Conservation (phyloP, 768 basidiomycete genomes). For the Trametes cubensis region DNA sequence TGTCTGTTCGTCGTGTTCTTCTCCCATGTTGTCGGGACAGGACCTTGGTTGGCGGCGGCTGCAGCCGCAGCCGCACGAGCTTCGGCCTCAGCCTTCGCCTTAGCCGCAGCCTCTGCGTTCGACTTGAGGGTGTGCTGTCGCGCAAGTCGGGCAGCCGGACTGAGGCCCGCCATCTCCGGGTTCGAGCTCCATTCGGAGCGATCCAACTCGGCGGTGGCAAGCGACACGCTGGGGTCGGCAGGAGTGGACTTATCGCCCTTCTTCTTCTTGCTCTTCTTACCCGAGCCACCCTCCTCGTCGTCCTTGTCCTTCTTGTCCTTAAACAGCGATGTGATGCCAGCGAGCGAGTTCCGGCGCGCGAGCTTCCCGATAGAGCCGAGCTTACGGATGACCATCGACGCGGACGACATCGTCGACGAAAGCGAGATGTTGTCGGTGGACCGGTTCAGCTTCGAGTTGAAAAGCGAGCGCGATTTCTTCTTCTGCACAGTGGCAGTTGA, state of each 20-base stretch:
- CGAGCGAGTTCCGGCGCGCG: constrained; percentile 84
- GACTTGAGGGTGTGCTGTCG: constrained; percentile 90
- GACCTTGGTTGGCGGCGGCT: constrained; percentile 36
- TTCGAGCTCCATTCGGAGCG: constrained; percentile 67
- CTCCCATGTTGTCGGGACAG: constrained; percentile 71
- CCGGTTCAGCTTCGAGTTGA: constrained; percentile 86
- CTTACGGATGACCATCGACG: constrained; percentile 96
- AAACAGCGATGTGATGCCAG: constrained; percentile 91
- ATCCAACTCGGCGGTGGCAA: constrained; percentile 85
- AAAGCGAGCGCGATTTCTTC: constrained; percentile 76
- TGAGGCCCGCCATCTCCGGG: constrained; percentile 68
- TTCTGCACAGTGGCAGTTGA: constrained; percentile 46
- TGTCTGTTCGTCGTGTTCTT: constrained; percentile 72
- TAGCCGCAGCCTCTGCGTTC: constrained; percentile 77
- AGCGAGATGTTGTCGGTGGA: constrained; percentile 96
- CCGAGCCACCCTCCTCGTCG: constrained; percentile 38
- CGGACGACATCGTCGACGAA: constrained; percentile 90
- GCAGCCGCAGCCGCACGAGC: constrained; percentile 49
- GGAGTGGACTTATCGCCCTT: constrained; percentile 65
- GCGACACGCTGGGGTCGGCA: constrained; percentile 72
- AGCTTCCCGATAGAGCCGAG: constrained; percentile 89
- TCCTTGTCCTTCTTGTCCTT: constrained; percentile 77
- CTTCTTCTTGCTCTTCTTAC: constrained; percentile 53
- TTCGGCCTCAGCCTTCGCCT: constrained; percentile 59
- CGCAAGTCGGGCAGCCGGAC: constrained; percentile 88